Conservation (phyloP, 805 yeast genomes). For the Starmerella bombi region DNA sequence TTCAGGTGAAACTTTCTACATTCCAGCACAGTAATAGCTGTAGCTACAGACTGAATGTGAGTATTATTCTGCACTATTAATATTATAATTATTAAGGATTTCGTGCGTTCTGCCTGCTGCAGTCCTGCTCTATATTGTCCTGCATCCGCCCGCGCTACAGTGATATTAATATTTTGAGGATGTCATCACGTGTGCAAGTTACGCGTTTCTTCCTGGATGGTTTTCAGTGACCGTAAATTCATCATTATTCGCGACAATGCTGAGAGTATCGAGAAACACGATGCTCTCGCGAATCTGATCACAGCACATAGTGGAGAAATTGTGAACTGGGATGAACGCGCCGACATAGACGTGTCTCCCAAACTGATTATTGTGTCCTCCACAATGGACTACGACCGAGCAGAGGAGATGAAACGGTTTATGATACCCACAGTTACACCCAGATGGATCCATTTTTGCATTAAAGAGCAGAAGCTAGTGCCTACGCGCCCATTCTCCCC, state of each 20-base stretch:
- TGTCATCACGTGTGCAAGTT: no score
- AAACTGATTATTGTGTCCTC: constrained; percentile 35
- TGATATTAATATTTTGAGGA: no score
- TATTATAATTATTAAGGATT: no score
- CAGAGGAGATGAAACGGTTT: constrained; percentile 33
- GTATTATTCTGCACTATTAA: no score
- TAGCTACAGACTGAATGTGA: no score
- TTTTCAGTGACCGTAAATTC: constrained; percentile 18
- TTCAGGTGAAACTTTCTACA: no score
- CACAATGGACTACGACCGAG: constrained; percentile 41
- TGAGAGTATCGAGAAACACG: constrained; percentile 5
- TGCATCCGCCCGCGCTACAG: no score
- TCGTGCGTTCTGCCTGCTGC: no score
- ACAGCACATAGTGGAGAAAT: constrained; percentile 18
- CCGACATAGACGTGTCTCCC: constrained; percentile 26
- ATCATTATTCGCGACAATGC: constrained; percentile 12
- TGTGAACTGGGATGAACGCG: constrained; percentile 21
- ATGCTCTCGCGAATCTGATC: constrained; percentile 12
- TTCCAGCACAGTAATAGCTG: no score
- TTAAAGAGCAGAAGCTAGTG: constrained; percentile 31
- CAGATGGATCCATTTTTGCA: constrained; percentile 45
- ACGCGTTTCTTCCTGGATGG: constrained; percentile 7
- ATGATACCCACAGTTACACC: constrained; percentile 57
- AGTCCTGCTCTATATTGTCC: no score
- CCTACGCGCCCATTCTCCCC: constrained; percentile 57